phyloP scores from a whole-genome alignment of 192 early-diverging fungal genomes.

The Entomortierella beljakovae region DNA sequence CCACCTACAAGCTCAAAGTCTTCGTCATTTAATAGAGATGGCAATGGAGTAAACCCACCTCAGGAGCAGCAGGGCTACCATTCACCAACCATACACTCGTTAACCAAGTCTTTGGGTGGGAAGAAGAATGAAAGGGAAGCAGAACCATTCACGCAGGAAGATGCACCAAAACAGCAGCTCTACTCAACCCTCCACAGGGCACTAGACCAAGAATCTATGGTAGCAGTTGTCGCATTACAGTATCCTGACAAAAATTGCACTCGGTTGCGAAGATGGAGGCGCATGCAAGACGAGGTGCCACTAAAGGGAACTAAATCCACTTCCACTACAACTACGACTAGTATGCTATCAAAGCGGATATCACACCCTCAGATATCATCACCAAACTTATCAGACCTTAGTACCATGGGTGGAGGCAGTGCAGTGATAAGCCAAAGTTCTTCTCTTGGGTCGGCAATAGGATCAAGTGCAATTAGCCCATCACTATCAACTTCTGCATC shows the following conservation, averaged over 20 bases:
- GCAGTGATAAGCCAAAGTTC: background rate
- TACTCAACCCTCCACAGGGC: conserved; percentile 34
- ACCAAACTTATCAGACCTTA: conserved; percentile 16
- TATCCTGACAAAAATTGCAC: conserved; percentile 40
- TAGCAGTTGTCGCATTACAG: conserved; percentile 44
- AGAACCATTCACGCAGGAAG: conserved; percentile 4
- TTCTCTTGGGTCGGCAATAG: background rate
- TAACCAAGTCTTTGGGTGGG: conserved; percentile 1
- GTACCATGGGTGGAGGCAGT: background rate
- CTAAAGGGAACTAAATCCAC: background rate
- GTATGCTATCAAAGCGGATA: conserved; percentile 20
- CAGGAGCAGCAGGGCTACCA: conserved; percentile 1
- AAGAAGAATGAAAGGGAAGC: conserved; percentile 9
- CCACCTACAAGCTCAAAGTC: conserved; percentile 26
- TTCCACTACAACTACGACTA: background rate
- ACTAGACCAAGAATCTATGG: conserved; percentile 31
- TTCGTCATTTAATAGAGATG: conserved; percentile 1
- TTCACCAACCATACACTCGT: background rate
- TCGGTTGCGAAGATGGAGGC: conserved; percentile 33
- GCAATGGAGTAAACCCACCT: background rate
- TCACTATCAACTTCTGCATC: background rate
- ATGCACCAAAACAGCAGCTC: conserved; percentile 15
- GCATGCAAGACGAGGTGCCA: conserved; percentile 22
- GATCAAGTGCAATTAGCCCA: background rate
- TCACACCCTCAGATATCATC: conserved; percentile 32